Evolutionary conservation across 768 basidiomycete genomes (phyloP), one percentile per base, ranked within the genome.

Genomic region (Pholiota conissans): DNA sequence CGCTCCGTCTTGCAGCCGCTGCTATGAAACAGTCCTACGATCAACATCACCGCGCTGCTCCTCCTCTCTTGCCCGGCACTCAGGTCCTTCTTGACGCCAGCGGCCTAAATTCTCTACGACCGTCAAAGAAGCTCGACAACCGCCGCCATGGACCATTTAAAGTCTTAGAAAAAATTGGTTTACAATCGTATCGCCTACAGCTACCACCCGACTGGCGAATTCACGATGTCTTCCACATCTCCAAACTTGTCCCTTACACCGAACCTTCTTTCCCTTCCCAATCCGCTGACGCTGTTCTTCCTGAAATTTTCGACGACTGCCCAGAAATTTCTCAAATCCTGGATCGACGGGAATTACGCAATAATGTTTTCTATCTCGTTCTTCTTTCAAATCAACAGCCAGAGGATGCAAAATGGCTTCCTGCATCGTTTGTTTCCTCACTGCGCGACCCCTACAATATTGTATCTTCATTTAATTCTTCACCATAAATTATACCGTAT

Each of bases 111-210:
- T 60, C 59, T 0, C 37, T 56, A 0, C 49, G 56, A 3, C 70
- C 67, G 2, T 52, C 57, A 5, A 57, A 61, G 35, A 72, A 68
- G 49, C 52, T 71, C 3, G 57, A 63, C 18, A 35, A 65, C 26
- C 50, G 64, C 51, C 27, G 58, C 16, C 49, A 52, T 30, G 69
- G 72, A 7, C 72, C 71, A 0, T 73, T 69, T 63, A 57, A 57
- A 26, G 53, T 73, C 11, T 27, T 56, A 0, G 47, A 59, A n/a
- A 49, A 58, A 10, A 45, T 66, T 37, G 63, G 68, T 1, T 6
- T 27, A 0, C 49, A 42, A 8, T 48, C 67, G 0, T 73, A 65
- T 32, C 26, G 56, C 4, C 57, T 73, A 1, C 14, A 57, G 24
- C 56, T 71, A 0, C 71, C 70, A 0, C 20, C 56, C 1, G 29